Base-by-base conservation (phyloP, 2,329 filamentous ascomycete species). In the Paradendryphiella salina region DNA sequence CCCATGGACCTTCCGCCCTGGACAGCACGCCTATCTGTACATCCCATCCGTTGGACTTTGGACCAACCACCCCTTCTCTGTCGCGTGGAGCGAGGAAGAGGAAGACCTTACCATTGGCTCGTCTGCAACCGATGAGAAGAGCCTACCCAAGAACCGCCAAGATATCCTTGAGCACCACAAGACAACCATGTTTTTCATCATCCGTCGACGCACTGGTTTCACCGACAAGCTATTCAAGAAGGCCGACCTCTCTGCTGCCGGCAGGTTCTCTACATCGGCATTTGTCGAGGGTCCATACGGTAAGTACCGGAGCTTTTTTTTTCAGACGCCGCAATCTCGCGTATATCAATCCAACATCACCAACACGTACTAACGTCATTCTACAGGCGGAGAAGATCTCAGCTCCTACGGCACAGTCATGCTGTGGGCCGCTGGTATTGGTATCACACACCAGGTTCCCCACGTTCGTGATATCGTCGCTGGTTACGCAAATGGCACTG, bases 391-490 rank as follows among this genome's bases (percentile, higher is more conserved):
- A 68, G 88, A 96, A 74, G 85, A 85, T 54, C 85, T 97, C 58
- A 86, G 91, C 73, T 96, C 92, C 6, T 97, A 96, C 73, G 93
- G 94, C 32, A 94, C 95, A 35, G 85, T 87, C 36, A 83, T 99
- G 57, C 86, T 99, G 49, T 91, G 96, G 69, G 92, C 93, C 10
- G 92, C 91, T 49, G 90, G 93, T 50, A 91, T 94, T 4, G 94
- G 94, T 56, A 97, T 99, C 75, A 96, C 93, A 1, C 93, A 97
- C 72, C 91, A 96, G 71, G 84, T 97, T 23, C 89, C 91, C 28
- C 96, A 95, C 72, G 82, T 96, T 7, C 86, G 85, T 47, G 87
- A 94, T 51, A 74, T 80, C 14, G 76, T 80, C 34, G 72, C 72
- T 40, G 74, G 78, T 73, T 66, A 83, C 78, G 79, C 79, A 77